These are phyloP conservation scores for Trametes meyenii DNA, from an alignment of 768 basidiomycete genomes.

Conservation along the genomic window DNA sequence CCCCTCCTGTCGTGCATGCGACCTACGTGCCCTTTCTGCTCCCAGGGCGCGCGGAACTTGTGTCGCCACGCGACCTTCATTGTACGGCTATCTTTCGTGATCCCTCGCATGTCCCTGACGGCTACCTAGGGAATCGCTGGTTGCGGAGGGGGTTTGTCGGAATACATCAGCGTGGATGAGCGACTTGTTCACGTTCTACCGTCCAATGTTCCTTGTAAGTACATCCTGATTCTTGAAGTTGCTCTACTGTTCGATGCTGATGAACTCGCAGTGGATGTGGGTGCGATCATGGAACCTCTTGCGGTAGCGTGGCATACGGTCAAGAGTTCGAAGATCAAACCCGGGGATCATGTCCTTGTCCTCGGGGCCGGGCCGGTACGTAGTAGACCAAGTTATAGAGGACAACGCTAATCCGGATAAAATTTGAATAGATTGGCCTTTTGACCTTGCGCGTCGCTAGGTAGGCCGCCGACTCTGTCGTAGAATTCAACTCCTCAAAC, in stretches of 20 bases:
- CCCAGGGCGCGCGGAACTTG: not conserved
- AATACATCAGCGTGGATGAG: conserved; percentile 43
- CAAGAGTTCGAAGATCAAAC: conserved; percentile 42
- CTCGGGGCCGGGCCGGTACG: conserved; percentile 49
- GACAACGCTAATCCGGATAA: no score
- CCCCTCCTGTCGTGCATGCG: conserved; percentile 46
- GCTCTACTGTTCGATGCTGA: not conserved
- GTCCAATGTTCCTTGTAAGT: conserved; percentile 40
- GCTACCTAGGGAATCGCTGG: conserved; percentile 41
- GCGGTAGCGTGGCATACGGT: conserved; percentile 51
- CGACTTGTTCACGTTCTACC: conserved; percentile 44
- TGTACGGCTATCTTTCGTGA: conserved; percentile 31
- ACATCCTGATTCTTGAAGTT: not conserved
- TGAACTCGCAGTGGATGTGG: conserved; percentile 44
- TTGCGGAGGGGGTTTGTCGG: conserved; percentile 46
- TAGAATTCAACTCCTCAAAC: no score
- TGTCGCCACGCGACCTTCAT: conserved; percentile 35
- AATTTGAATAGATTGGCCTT: conserved; percentile 26
- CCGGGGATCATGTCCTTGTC: conserved; percentile 44
- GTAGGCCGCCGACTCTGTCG: conserved; percentile 8
- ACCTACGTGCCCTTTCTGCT: conserved; percentile 39
- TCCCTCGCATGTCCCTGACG: no score
- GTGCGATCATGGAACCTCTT: conserved; percentile 51
- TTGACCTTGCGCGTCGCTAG: conserved; percentile 22
- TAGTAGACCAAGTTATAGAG: not conserved